Evolutionary conservation across 1,139 yeast species (phyloP).

Genomic region (Spathaspora sp.): DNA sequence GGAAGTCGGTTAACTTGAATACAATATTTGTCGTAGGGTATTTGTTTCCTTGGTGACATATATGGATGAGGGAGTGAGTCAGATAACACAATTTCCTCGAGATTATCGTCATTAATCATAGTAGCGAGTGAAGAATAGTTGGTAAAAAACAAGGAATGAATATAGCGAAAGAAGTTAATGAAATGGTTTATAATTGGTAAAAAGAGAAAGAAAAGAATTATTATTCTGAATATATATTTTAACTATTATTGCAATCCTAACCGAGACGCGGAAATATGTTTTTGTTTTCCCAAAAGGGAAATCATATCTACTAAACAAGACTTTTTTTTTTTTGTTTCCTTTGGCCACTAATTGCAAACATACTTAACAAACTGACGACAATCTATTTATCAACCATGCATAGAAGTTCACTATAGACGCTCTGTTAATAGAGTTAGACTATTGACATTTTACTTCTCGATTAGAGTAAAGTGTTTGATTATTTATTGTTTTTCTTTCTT

Average conservation of each 20-base stretch:
- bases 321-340: neutral
- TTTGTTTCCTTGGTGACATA: neutral
- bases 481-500: too few species aligned
- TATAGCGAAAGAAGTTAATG: too few species aligned
- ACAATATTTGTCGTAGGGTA: constrained; percentile 14
- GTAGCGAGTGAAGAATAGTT: neutral
- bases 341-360: neutral
- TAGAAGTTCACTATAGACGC: too few species aligned
- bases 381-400: too few species aligned
- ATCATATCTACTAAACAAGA: neutral
- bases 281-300: neutral
- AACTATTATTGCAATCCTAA: neutral
- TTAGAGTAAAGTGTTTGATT: too few species aligned
- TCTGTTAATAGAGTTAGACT: too few species aligned
- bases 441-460: too few species aligned
- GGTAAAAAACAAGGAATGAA: neutral
- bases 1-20: constrained; percentile 27
- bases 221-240: too few species aligned
- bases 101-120: neutral
- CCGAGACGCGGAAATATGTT: neutral
- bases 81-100: neutral
- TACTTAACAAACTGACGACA: too few species aligned
- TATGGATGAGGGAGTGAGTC: neutral
- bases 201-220: too few species aligned
- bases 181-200: too few species aligned